phyloP scores from a whole-genome alignment of 768 basidiomycete genomes.

The Hygrocybe punicea region DNA sequence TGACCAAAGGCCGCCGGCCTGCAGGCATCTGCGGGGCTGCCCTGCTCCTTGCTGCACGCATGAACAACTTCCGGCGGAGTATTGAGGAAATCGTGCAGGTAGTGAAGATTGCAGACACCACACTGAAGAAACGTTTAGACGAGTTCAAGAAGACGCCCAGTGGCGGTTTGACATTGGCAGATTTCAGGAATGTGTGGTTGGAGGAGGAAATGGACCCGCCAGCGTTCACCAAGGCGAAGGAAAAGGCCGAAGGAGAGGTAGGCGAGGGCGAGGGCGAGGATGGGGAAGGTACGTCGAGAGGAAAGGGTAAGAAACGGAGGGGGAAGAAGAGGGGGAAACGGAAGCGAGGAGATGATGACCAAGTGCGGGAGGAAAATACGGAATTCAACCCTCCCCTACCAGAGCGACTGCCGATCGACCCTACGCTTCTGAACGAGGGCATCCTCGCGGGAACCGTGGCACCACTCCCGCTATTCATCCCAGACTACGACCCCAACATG shows the following conservation, averaged over 20 bases:
- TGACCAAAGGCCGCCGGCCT: constrained; percentile 90
- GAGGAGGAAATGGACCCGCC: constrained; percentile 92
- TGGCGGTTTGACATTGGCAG: constrained; percentile 78
- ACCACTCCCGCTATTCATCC: constrained; percentile 41
- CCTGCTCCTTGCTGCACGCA: constrained; percentile 89
- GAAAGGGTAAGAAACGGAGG: constrained; percentile 31
- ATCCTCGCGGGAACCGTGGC: constrained; percentile 59
- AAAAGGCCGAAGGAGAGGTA: constrained; percentile 59
- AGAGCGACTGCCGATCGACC: constrained; percentile 45
- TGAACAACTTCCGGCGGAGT: constrained; percentile 95
- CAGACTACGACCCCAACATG: constrained; percentile 38
- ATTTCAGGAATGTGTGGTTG: constrained; percentile 87
- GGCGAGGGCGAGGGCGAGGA: constrained; percentile 36
- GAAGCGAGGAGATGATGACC: constrained; percentile 39
- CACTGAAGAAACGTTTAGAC: constrained; percentile 86
- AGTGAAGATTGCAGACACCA: constrained; percentile 97
- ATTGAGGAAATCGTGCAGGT: constrained; percentile 97
- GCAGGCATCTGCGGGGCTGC: constrained; percentile 98
- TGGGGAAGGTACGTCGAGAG: constrained; percentile 23
- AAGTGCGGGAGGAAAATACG: constrained; percentile 25
- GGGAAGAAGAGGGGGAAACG: constrained; percentile 28
- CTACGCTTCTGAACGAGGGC: constrained; percentile 58
- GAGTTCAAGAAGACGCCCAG: constrained; percentile 93
- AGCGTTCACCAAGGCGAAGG: constrained; percentile 75
- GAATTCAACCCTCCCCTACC: constrained; percentile 17